Evolutionary conservation across 2,329 filamentous ascomycete species (phyloP).

Genomic region (Cytospora piceicola): DNA sequence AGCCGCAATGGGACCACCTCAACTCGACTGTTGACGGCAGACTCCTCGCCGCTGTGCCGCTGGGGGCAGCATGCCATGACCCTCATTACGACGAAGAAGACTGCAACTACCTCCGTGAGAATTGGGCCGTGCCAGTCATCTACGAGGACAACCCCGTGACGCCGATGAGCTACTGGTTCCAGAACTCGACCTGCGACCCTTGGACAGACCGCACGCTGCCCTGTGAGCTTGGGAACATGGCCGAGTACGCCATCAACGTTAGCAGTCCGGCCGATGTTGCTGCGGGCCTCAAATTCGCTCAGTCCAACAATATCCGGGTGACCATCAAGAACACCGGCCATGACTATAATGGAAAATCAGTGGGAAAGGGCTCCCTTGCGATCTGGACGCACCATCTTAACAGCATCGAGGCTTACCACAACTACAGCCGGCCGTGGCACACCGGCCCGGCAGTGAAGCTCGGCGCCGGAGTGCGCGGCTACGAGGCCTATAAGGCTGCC

Average conservation of each 20-base stretch:
- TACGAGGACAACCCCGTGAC: too few species aligned
- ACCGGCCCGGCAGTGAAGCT: conserved; percentile 56
- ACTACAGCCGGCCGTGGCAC: conserved; percentile 36
- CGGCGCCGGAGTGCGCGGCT: conserved; percentile 58
- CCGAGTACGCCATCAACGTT: conserved; percentile 40
- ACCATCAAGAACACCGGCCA: conserved; percentile 52
- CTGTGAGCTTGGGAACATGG: conserved; percentile 46
- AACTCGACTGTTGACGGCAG: too few species aligned
- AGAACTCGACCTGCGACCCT: too few species aligned
- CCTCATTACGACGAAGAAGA: too few species aligned
- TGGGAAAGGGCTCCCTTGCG: conserved; percentile 48
- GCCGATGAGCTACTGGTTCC: too few species aligned
- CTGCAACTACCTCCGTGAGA: too few species aligned
- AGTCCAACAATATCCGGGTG: conserved; percentile 48
- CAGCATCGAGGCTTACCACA: conserved; percentile 3
- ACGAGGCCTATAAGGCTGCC: conserved; percentile 55
- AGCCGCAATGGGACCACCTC: too few species aligned
- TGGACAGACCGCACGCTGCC: too few species aligned
- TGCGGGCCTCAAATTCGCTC: conserved; percentile 51
- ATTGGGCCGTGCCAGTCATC: too few species aligned
- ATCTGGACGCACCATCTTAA: conserved; percentile 43
- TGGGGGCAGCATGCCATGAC: too few species aligned
- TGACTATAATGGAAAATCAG: conserved; percentile 50
- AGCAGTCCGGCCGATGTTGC: conserved; percentile 36
- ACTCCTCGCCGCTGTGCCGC: too few species aligned